phyloP scores from a whole-genome alignment of 164 flowering plant species.

The Chimonanthus salicifolius region DNA sequence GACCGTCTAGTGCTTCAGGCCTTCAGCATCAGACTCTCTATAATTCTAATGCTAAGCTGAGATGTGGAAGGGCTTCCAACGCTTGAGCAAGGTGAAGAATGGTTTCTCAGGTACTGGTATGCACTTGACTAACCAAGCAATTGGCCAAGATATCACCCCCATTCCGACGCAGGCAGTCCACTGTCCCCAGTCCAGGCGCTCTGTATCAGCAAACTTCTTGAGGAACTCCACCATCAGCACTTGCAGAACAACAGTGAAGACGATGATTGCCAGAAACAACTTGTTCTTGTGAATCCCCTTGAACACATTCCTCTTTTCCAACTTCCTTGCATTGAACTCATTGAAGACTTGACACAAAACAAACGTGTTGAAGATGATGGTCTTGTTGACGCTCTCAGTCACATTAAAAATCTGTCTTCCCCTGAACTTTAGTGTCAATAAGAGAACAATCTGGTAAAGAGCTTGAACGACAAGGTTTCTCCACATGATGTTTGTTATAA shows the following conservation, averaged over 20 bases:
- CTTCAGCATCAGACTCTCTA: too few relatives aligned
- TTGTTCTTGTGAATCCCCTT: conserved; percentile 36
- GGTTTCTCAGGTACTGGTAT: conserved; percentile 42
- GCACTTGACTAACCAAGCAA: conserved; percentile 46
- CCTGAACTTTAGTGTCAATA: conserved; percentile 41
- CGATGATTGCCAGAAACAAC: conserved; percentile 41
- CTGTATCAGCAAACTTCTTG: conserved; percentile 46
- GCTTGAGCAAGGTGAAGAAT: conserved; percentile 1
- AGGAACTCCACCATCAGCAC: conserved; percentile 10
- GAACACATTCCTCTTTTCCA: conserved; percentile 41
- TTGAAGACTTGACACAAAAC: too few relatives aligned
- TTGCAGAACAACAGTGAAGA: conserved; percentile 36
- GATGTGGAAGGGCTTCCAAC: too few relatives aligned
- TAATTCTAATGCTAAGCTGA: too few relatives aligned
- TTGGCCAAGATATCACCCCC: conserved; percentile 42
- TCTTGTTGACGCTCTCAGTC: conserved; percentile 20
- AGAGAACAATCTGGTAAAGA: conserved; percentile 38
- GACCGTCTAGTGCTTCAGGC: too few relatives aligned
- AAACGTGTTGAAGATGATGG: too few relatives aligned
- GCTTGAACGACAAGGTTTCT: conserved; percentile 55
- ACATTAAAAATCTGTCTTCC: conserved; percentile 38
- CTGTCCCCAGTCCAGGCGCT: conserved; percentile 48
- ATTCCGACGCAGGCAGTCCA: conserved; percentile 43
- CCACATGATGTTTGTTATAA: conserved; percentile 17
- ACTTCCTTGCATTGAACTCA: too few relatives aligned